Evolutionary conservation across 768 basidiomycete species (phyloP).

Genomic region (Dendrothele bispora): DNA sequence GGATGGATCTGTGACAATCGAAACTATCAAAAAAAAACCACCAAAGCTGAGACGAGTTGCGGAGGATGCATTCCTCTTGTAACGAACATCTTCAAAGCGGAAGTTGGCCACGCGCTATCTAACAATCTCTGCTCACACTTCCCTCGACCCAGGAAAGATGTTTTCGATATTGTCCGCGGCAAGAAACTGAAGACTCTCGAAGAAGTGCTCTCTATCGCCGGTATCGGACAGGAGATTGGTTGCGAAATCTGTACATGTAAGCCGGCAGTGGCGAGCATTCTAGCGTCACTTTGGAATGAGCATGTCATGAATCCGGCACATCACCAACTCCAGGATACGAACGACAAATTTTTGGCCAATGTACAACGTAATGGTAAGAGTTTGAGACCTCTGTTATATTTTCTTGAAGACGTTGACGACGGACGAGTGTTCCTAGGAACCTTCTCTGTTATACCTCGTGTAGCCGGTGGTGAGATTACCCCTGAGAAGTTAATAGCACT

Average conservation of each 20-base stretch:
- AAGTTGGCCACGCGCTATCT: constrained; percentile 56
- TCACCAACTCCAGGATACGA: constrained; percentile 72
- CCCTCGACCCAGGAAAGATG: constrained; percentile 59
- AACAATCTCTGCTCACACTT: constrained; percentile 70
- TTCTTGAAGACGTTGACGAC: no score
- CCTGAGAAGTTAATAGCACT: constrained; percentile 66
- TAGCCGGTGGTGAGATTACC: constrained; percentile 69
- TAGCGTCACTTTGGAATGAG: constrained; percentile 55
- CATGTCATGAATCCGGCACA: constrained; percentile 62
- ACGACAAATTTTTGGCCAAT: constrained; percentile 69
- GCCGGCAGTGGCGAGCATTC: constrained; percentile 59
- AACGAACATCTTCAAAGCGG: constrained; percentile 44
- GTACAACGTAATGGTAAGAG: constrained; percentile 74
- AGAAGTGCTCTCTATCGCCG: constrained; percentile 51
- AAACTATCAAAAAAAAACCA: constrained; percentile 59
- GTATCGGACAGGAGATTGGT: constrained; percentile 50
- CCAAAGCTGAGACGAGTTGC: constrained; percentile 72
- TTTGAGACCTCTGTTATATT: no score
- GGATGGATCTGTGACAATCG: constrained; percentile 41
- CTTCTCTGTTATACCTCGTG: constrained; percentile 71
- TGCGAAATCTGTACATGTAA: constrained; percentile 81
- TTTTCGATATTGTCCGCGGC: constrained; percentile 65
- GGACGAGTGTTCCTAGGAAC: no score
- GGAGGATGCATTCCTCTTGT: constrained; percentile 71
- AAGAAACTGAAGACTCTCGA: constrained; percentile 58